Conservation (phyloP, 257 asterid species). For the Prunella vulgaris region DNA sequence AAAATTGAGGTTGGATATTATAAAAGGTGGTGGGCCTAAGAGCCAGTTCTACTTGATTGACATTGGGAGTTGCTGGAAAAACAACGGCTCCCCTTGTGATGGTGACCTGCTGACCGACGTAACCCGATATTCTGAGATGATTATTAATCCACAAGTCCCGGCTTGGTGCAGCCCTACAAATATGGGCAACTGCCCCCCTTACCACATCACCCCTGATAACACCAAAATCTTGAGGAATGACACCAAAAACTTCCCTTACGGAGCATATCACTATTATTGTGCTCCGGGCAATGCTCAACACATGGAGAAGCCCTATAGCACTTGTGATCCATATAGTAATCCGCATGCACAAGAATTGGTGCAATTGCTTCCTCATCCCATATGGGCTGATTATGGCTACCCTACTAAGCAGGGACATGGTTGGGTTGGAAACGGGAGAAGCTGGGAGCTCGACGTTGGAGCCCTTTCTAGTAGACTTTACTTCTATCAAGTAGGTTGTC, state of each 20-base stretch:
- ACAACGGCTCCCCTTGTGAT: slow-evolving; percentile 54
- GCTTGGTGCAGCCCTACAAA: slow-evolving; percentile 58
- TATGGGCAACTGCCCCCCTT: slow-evolving; percentile 55
- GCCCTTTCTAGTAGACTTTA: slow-evolving; percentile 62
- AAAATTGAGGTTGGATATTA: slow-evolving; percentile 39
- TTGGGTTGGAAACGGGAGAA: slow-evolving; percentile 51
- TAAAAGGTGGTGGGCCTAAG: slow-evolving; percentile 58
- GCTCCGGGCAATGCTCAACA: slow-evolving; percentile 60
- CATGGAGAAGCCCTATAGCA: slow-evolving; percentile 46
- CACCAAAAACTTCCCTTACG: slow-evolving; percentile 50
- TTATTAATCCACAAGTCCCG: slow-evolving; percentile 46
- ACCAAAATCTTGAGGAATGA: slow-evolving; percentile 42
- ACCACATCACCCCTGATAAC: slow-evolving; percentile 53
- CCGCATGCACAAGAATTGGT: slow-evolving; percentile 67
- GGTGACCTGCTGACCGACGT: slow-evolving; percentile 56
- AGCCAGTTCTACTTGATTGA: slow-evolving; percentile 70
- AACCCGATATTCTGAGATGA: slow-evolving; percentile 66
- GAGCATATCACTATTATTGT: slow-evolving; percentile 64
- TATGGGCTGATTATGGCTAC: slow-evolving; percentile 67
- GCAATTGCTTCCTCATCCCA: slow-evolving; percentile 67
- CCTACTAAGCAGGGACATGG: slow-evolving; percentile 57
- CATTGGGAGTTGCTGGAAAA: slow-evolving; percentile 81
- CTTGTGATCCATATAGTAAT: slow-evolving; percentile 65
- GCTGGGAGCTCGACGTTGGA: slow-evolving; percentile 73
- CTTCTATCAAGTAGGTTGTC: slow-evolving; percentile 46